Evolutionary conservation across 2,329 filamentous ascomycete genomes (phyloP), one percentile per base, ranked within the genome.

Genomic region (Plenodomus lindquistii): DNA sequence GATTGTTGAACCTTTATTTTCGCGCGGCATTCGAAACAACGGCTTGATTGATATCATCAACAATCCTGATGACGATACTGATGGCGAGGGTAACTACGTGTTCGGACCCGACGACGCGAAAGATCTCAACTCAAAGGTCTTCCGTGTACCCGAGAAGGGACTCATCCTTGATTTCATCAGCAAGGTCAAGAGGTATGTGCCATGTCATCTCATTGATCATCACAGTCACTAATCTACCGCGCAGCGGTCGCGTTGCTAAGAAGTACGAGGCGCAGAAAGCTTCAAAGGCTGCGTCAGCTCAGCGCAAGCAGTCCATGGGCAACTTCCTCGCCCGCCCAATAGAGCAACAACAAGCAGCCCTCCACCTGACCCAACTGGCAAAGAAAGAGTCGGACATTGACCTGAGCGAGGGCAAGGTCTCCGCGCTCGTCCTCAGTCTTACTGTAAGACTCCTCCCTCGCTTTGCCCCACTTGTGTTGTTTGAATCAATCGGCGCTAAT

Each of bases 331-430:
- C 59, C 52, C 66, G 63, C 40, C 54, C 68, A 27, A 57, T 88
- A 17, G 77, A 81, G 43, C 83, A 88, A 67, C 81, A 87, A 63
- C 85, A 88, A 64, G 80, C 84, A 37, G 85, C 85, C 4, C 77
- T 89, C 50, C 85, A 83, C 51, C 76, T 91, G 24, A 77, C 81
- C 37, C 79, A 81, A 52, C 74, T 89, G 31, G 75, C 78, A 40
- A 77, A 76, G 45, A 77, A 78, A 55, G 75, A 79, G 53, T 71
- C 72, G 44, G 76, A 79, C 19, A 74, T 82, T 41, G 75, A 77
- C 24, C 65, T 85, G 41, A 73, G 65, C 48, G 63, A 67, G 38
- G 69, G 79, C 48, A 75, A 76, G 41, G 66, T 79, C 35, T 69
- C 77, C 45, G 71, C 70, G 42, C 78, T 89, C 48, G 76, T 85